Evolutionary conservation across 2,329 filamentous ascomycete genomes (phyloP), one percentile per base, ranked within the genome.

Genomic region (Kalmusia sp.): DNA sequence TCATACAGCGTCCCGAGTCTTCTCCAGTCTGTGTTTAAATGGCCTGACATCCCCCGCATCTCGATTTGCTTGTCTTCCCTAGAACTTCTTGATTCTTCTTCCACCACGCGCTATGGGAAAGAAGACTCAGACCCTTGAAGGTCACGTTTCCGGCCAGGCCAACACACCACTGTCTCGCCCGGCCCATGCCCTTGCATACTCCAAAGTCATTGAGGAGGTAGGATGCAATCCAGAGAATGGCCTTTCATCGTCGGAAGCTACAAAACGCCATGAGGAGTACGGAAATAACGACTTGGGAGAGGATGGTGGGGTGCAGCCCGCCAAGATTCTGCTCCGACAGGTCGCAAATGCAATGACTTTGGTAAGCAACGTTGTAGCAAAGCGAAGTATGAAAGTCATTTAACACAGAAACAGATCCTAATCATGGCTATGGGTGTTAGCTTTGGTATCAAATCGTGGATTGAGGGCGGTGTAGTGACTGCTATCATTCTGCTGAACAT

Each of bases 331-430:
- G 40, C 77, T 89, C 52, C 87, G 88, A 63, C 89, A 92, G 71
- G 73, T 91, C 19, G 84, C 87, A 68, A 92, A 92, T 79, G 89
- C 89, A 52, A 91, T 92, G 89, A 89, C 89, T 59, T 70, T 90
- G 71, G 87, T 87, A 69, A 63, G 39, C 21, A 35, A 9, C 15
- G 14, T 12, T 47, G 22, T 15, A 12, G 11, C 35, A 9, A 9
- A n/a, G 8, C 12, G 17, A 27, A 3, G 6, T 9, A 30, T 14
- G 12, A 14, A 39, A 19, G 6, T 6, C 19, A 15, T 14, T 33
- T 37, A 31, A 40, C 33, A 34, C 33, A 17, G 5, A 7, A 12
- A 11, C 17, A 71, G 67, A 61, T 78, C 5, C 69, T 80, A n/a
- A 76, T 80, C 30, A 63, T 80, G 50, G 78, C 76, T 27, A 80